Conservation (phyloP, 805 yeast genomes). For the Candida succiphila region DNA sequence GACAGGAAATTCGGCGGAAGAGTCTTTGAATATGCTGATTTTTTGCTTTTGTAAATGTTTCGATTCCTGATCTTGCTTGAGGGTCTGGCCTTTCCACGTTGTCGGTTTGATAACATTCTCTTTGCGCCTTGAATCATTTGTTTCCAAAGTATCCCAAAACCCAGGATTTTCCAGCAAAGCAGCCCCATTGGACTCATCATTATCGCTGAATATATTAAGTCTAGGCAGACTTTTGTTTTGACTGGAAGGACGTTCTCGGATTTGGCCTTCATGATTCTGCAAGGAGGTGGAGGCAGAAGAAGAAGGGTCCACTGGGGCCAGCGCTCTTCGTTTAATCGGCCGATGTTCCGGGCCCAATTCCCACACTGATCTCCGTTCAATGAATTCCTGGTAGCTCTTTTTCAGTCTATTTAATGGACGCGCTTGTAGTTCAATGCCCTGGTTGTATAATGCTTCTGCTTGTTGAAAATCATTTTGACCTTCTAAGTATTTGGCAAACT, state of each 20-base stretch:
- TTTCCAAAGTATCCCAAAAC: conserved; percentile 40
- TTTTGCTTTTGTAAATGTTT: conserved; percentile 2
- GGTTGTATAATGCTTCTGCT: conserved; percentile 48
- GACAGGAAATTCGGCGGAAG: conserved; percentile 25
- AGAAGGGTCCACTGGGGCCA: not conserved
- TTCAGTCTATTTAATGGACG: conserved; percentile 47
- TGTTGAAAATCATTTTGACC: conserved; percentile 32
- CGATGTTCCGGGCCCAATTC: not conserved
- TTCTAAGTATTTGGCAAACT: conserved; percentile 60
- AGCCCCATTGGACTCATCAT: not conserved
- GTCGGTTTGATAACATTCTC: conserved; percentile 50
- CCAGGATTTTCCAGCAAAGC: conserved; percentile 6
- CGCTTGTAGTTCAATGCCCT: conserved; percentile 53
- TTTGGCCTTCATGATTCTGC: not conserved
- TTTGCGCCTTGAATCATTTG: conserved; percentile 41
- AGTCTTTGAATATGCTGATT: conserved; percentile 30
- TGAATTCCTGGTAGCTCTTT: conserved; percentile 34
- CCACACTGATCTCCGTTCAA: conserved; percentile 17
- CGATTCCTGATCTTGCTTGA: conserved; percentile 28
- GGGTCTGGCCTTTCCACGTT: conserved; percentile 55
- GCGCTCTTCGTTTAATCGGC: too few relatives aligned
- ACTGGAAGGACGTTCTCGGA: too few relatives aligned
- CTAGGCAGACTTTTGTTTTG: conserved; percentile 8
- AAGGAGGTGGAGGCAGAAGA: not conserved
- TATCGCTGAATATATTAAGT: conserved; percentile 12